These are phyloP conservation scores for Cordyceps javanica DNA, from an alignment of 2,329 filamentous ascomycete genomes.

Conservation along the genomic window DNA sequence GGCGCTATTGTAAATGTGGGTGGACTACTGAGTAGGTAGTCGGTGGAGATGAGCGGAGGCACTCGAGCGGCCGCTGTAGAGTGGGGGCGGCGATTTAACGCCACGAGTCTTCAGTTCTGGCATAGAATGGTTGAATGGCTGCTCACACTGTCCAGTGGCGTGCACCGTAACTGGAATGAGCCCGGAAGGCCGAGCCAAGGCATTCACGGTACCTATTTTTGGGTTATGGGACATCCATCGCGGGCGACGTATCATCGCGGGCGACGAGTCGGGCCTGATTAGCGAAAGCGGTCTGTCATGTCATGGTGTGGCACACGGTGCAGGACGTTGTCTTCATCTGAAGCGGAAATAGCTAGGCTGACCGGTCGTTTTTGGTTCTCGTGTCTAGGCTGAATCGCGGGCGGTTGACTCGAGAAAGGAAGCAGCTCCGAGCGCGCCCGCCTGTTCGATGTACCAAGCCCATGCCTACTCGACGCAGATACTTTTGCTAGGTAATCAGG, in stretches of 20 bases:
- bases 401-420: not conserved
- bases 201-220: slow-evolving; percentile 11
- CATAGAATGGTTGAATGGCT: not conserved
- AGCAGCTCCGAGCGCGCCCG: not conserved
- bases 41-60: slow-evolving; percentile 7
- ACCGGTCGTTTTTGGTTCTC: not conserved
- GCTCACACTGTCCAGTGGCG: not conserved
- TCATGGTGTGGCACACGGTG: slow-evolving; percentile 7
- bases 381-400: slow-evolving; percentile 1
- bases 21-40: no score
- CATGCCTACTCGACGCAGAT: not conserved
- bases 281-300: slow-evolving; percentile 1
- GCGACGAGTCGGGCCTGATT: slow-evolving; percentile 6
- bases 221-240: not conserved
- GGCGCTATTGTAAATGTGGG: slow-evolving; percentile 5
- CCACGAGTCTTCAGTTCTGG: slow-evolving; percentile 5
- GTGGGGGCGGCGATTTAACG: slow-evolving; percentile 6
- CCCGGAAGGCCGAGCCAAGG: slow-evolving; percentile 8
- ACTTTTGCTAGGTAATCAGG: no score
- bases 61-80: not conserved
- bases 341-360: not conserved
- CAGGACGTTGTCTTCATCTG: not conserved
- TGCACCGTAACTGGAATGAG: not conserved
- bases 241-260: not conserved
- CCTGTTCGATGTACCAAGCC: not conserved